These are phyloP conservation scores for Colletotrichum tropicale DNA, from an alignment of 2,329 filamentous ascomycete species.

Conservation along the genomic window DNA sequence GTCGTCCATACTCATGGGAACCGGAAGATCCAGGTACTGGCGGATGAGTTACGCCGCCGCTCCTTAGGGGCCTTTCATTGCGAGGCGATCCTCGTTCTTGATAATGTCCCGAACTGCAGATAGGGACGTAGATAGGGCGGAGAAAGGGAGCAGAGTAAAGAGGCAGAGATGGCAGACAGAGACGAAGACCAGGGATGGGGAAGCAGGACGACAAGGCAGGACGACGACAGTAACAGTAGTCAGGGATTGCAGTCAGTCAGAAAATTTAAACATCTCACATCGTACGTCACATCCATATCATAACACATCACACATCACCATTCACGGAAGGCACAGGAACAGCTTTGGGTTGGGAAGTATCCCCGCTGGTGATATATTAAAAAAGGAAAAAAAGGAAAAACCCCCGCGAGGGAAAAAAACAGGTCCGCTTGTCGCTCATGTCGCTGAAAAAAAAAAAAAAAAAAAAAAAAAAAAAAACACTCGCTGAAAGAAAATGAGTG, in stretches of 20 bases:
- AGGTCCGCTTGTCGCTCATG: neutral
- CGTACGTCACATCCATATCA: too few relatives aligned
- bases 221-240: too few relatives aligned
- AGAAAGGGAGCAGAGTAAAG: too few relatives aligned
- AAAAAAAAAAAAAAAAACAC: neutral
- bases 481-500: neutral
- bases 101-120: neutral
- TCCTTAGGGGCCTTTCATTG: neutral
- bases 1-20: neutral
- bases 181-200: too few relatives aligned
- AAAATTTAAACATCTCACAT: too few relatives aligned
- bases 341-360: too few relatives aligned
- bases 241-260: too few relatives aligned
- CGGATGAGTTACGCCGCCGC: neutral
- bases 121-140: too few relatives aligned
- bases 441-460: neutral
- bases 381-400: neutral
- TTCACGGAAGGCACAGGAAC: too few relatives aligned
- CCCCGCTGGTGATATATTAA: neutral
- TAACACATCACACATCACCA: too few relatives aligned
- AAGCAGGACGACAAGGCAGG: too few relatives aligned
- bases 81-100: neutral
- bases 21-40: neutral
- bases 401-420: neutral
- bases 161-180: too few relatives aligned